Percentiles rank a stretch among this genome's conserved stretches.
Evolutionary conservation across 768 basidiomycete species (phyloP).

Genomic region (Collybia nuda): DNA sequence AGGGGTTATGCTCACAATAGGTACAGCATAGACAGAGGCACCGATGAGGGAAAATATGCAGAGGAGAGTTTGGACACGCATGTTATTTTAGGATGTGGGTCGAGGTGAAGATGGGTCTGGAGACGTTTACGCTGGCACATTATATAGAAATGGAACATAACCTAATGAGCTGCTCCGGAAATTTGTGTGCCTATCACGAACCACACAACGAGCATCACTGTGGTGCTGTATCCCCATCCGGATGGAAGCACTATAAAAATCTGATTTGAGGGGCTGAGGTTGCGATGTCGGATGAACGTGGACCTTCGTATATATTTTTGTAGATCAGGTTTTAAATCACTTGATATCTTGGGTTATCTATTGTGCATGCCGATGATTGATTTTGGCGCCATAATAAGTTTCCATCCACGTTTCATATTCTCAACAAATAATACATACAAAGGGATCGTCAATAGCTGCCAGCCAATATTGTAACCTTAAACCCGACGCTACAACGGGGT

Average conservation of each 20-base stretch:
- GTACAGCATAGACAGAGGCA: constrained; percentile 12
- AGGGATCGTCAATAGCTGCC: constrained; percentile 1
- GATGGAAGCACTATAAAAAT: constrained; percentile 11
- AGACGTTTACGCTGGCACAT: constrained; percentile 8
- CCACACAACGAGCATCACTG: constrained; percentile 10
- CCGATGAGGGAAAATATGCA: constrained; percentile 10
- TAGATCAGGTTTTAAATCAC: constrained; percentile 4
- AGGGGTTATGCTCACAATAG: constrained; percentile 10
- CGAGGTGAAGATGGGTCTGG: constrained; percentile 5
- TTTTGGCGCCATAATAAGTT: too few species aligned
- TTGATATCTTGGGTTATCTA: constrained; percentile 3
- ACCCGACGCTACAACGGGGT: neutral
- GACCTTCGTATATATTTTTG: constrained; percentile 7
- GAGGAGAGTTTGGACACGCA: constrained; percentile 11
- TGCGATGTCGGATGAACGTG: neutral
- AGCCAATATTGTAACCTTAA: neutral
- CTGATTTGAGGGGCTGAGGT: constrained; percentile 4
- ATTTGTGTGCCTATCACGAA: constrained; percentile 19
- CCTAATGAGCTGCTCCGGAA: constrained; percentile 16
- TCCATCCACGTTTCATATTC: neutral
- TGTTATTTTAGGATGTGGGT: constrained; percentile 2
- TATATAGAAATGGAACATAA: constrained; percentile 19
- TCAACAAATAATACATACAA: neutral
- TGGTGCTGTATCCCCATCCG: constrained; percentile 16
- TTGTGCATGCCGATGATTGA: too few species aligned